phyloP scores from a whole-genome alignment of 805 yeast genomes.

The Starmerella potacharoeniae region DNA sequence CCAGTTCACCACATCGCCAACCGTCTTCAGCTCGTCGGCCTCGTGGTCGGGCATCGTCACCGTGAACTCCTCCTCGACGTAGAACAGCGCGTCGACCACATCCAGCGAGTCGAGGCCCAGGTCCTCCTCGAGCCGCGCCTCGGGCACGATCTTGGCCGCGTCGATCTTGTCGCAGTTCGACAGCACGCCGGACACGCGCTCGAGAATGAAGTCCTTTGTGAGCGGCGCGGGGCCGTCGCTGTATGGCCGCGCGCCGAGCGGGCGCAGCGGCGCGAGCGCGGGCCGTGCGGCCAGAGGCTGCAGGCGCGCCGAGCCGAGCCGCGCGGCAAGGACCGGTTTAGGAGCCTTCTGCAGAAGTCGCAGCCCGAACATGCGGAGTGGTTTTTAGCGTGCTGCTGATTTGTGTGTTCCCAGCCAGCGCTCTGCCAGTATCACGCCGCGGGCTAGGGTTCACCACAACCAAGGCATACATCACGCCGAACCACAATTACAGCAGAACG shows the following conservation, averaged over 20 bases:
- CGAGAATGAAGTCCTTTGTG: slow-evolving; percentile 65
- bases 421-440: background rate
- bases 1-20: slow-evolving; percentile 82
- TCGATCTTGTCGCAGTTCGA: slow-evolving; percentile 49
- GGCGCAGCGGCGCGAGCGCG: background rate
- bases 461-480: too few species aligned
- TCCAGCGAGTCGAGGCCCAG: slow-evolving; percentile 84
- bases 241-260: slow-evolving; percentile 3
- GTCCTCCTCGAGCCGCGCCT: slow-evolving; percentile 38
- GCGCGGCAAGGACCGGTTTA: background rate
- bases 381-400: background rate
- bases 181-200: slow-evolving; percentile 70
- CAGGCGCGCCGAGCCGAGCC: slow-evolving; percentile 1
- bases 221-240: slow-evolving; percentile 42
- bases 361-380: slow-evolving; percentile 6
- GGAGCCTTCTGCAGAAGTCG: slow-evolving; percentile 6
- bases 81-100: slow-evolving; percentile 88
- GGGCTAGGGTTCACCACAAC: background rate
- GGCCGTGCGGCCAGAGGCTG: background rate
- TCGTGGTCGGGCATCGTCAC: slow-evolving; percentile 41
- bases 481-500: too few species aligned
- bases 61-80: slow-evolving; percentile 78
- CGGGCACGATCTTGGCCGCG: slow-evolving; percentile 30
- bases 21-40: slow-evolving; percentile 84
- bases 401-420: background rate